Evolutionary conservation across 805 yeast species (phyloP), one percentile per base, ranked within the genome.

Genomic region (Candida jianshihensis): DNA sequence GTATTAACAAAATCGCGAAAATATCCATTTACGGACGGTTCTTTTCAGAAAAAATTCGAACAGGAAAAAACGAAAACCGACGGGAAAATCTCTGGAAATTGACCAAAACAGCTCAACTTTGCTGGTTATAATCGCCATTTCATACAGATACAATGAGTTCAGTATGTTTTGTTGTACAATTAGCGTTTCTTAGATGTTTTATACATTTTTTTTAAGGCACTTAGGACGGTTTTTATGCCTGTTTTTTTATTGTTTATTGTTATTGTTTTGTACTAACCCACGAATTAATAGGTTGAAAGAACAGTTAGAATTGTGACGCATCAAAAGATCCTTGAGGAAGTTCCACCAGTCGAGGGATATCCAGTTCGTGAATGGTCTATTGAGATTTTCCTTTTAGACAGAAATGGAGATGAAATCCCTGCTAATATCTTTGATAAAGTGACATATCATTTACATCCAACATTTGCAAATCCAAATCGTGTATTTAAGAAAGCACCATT

Each of bases 291-390:
- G 73, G 82, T 83, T 27, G 81, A 86, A 63, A 78, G 97, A 69
- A 86, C 90, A 15, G 75, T 89, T 39, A 80, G 95, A 61, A 75
- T 89, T 51, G 82, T 86, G 39, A 90, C 97, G 19, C 75, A 77
- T 43, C 97, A 90, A 64, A 81, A 80, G 53, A 71, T 90, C 45
- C 64, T 87, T 43, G 78, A 78, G 41, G 95, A 83, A 51, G 77
- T 80, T 19, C 84, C 94, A 12, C 92, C 83, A 39, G 88, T 83
- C 47, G 94, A 86, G 57, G 85, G 85, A 9, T 90, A 82, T 57
- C 97, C 98, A 14, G 81, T 90, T 83, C 80, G 97, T 56, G 78
- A 78, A 60, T 90, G 98, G 98, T 73, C 84, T 32, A 81, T 92
- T 45, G 78, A 80, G 56, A 73, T 92, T 33, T 61, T 74, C 28